These are phyloP conservation scores for Ceratobasidium sp. DNA, from an alignment of 1,284 basidiomycete species.

Conservation along the genomic window DNA sequence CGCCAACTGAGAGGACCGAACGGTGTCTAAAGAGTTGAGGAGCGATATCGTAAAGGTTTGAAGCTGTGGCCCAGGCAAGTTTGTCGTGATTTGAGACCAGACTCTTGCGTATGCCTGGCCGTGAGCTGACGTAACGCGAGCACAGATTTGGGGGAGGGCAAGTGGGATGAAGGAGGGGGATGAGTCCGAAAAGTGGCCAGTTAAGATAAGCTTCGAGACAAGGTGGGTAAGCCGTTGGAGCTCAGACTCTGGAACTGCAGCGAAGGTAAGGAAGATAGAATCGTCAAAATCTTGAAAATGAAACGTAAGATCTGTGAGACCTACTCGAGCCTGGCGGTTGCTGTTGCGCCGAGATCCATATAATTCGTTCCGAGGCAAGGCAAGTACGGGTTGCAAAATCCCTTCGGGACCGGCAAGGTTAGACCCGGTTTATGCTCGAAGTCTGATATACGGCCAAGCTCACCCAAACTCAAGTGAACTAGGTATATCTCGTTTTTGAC, in stretches of 20 bases:
- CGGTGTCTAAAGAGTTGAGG: slow-evolving; percentile 70
- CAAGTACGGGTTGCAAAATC: slow-evolving; percentile 51
- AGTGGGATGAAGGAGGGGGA: slow-evolving; percentile 66
- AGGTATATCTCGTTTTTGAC: slow-evolving; percentile 58
- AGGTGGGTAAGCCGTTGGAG: slow-evolving; percentile 60
- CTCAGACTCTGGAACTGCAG: slow-evolving; percentile 57
- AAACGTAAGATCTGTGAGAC: not conserved
- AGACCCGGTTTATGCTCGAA: slow-evolving; percentile 64
- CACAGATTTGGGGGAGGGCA: slow-evolving; percentile 70
- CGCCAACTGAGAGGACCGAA: slow-evolving; percentile 57
- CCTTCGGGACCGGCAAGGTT: slow-evolving; percentile 57
- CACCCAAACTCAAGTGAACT: slow-evolving; percentile 48
- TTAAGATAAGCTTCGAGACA: slow-evolving; percentile 63
- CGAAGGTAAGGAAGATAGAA: slow-evolving; percentile 49
- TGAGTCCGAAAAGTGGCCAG: slow-evolving; percentile 72
- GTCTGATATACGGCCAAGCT: slow-evolving; percentile 57
- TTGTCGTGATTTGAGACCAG: slow-evolving; percentile 67
- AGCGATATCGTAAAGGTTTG: slow-evolving; percentile 72
- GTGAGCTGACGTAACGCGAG: slow-evolving; percentile 56
- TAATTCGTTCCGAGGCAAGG: slow-evolving; percentile 18
- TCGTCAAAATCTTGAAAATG: not conserved
- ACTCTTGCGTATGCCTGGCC: slow-evolving; percentile 65
- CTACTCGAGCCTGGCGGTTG: not conserved
- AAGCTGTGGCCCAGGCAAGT: slow-evolving; percentile 66
- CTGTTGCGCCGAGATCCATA: not conserved